phyloP scores from a whole-genome alignment of 202 grass and related monocot genomes.

The Schoenoplectus tabernaemontani region DNA sequence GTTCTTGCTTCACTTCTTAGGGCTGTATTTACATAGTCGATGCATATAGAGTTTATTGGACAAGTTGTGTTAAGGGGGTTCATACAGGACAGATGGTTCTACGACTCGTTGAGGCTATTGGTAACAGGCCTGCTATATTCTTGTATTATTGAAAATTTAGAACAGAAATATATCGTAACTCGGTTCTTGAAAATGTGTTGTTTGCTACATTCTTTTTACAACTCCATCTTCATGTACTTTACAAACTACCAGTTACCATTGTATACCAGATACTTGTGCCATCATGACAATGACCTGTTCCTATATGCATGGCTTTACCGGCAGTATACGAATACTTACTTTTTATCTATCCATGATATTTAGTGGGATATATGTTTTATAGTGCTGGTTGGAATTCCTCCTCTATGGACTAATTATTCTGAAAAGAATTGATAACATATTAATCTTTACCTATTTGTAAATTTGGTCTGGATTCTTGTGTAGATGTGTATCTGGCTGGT shows the following conservation, averaged over 20 bases:
- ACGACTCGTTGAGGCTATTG: conserved; percentile 87
- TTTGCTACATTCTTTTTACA: background rate
- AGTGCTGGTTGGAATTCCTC: background rate
- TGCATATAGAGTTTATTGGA: conserved; percentile 82
- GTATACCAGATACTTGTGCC: background rate
- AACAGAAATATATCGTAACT: background rate
- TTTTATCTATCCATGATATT: background rate
- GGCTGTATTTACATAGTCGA: conserved; percentile 88
- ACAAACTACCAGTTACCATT: background rate
- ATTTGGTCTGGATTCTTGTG: conserved; percentile 1
- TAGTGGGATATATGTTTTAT: background rate
- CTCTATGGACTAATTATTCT: background rate
- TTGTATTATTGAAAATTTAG: background rate
- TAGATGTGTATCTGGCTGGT: conserved; percentile 95
- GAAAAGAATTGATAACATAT: background rate
- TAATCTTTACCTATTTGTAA: background rate
- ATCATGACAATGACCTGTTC: background rate
- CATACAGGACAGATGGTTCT: conserved; percentile 97
- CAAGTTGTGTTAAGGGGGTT: conserved; percentile 55
- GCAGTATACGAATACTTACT: background rate
- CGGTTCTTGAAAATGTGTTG: background rate
- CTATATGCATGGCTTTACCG: background rate
- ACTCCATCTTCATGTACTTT: background rate
- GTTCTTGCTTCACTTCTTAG: conserved; percentile 29
- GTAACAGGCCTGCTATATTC: conserved; percentile 28